Conservation (phyloP, 768 basidiomycete species). For the Clitopilus hobsonii region DNA sequence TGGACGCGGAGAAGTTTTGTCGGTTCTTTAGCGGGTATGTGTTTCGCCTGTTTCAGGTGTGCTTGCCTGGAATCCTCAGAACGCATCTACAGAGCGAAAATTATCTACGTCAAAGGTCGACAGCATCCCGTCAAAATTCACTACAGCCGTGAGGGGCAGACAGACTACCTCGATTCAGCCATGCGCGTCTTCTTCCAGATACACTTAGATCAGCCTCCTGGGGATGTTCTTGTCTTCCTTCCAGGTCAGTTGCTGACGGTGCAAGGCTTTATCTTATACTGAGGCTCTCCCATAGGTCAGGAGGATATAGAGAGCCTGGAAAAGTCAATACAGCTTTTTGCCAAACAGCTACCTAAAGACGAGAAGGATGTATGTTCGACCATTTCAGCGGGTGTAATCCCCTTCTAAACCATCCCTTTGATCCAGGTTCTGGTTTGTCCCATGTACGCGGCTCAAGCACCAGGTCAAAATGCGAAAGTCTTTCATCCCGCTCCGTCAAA, state of each 20-base stretch:
- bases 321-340: conserved; percentile 65
- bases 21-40: conserved; percentile 80
- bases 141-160: conserved; percentile 67
- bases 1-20: conserved; percentile 94
- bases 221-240: conserved; percentile 92
- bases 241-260: conserved; percentile 48
- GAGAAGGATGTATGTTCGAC: conserved; percentile 39
- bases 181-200: conserved; percentile 94
- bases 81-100: conserved; percentile 62
- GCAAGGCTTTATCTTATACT: neutral
- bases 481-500: conserved; percentile 64
- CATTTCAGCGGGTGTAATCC: neutral
- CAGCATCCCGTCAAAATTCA: conserved; percentile 88
- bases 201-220: conserved; percentile 72
- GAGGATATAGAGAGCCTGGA: conserved; percentile 93
- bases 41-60: neutral
- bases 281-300: conserved; percentile 54
- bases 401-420: conserved; percentile 1
- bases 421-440: conserved; percentile 67
- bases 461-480: conserved; percentile 71
- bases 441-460: conserved; percentile 85
- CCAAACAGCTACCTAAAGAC: conserved; percentile 62
- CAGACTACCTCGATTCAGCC: conserved; percentile 86
- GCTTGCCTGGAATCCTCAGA: no score
- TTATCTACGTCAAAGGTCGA: conserved; percentile 89